Base-by-base conservation (phyloP, 129 eudicot species). In the Dittrichia graveolens region DNA sequence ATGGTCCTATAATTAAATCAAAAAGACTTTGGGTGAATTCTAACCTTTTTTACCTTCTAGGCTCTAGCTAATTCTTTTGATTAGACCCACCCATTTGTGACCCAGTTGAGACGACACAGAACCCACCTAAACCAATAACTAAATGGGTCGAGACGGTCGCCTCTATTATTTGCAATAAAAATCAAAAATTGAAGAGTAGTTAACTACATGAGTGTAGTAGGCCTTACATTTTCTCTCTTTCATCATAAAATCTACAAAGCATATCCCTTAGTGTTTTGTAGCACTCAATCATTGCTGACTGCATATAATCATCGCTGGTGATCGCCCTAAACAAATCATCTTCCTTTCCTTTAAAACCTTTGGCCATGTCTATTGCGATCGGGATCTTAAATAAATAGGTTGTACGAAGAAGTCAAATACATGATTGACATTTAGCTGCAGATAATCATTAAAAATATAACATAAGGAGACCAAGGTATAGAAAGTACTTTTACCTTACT, bases 301-400 rank as follows among this genome's bases (percentile, higher is more conserved):
- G 76, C 99, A 91, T 95, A 75, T 91, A 91, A 69, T 83, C 96
- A 71, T 95, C 99, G 31, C 31, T 24, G 31, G 1, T 24, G 59
- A 95, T 95, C 88, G 85, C 91, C 82, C 78, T 84, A 79, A 95
- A 82, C 49, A 95, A 74, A 52, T 95, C 99, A 81, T 88, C 96
- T 50, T 88, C 93, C 69, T 78, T 88, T 64, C 86, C 90, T 77
- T 77, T 94, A 78, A 84, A 90, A 81, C 86, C 99, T 86, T 95
- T 95, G 43, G 97, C 99, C 99, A 95, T 95, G 88, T 95, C 99
- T 75, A 95, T 75, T 37, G 99, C 99, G 48, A 95, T 95, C 6
- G 97, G 99, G 72, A 95, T 95, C 99, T 95, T 79, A 70, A 16
- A 60, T 63, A 47, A 52, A 60, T 41, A 73, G 59, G 69, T 24